A percentile compares a stretch with the other conserved stretches of the same genome.
phyloP scores from a whole-genome alignment of 2,329 filamentous ascomycete species.

The Ambrosiella cleistominuta region DNA sequence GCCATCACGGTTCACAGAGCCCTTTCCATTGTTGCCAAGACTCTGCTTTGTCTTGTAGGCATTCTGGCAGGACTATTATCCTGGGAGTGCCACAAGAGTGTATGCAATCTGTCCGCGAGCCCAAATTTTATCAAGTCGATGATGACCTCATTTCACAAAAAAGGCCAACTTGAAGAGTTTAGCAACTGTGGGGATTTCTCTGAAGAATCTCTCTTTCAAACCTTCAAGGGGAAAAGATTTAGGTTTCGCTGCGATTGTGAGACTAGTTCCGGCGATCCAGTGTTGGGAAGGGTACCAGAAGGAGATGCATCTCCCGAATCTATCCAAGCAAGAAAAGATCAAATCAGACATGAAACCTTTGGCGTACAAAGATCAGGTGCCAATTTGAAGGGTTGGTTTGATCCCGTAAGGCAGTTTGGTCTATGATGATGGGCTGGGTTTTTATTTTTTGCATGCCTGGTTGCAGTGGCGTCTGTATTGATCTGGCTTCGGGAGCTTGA shows the following conservation, averaged over 20 bases:
- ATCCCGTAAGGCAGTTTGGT: constrained; percentile 16
- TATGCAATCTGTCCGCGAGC: constrained; percentile 14
- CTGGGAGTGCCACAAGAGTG: constrained; percentile 11
- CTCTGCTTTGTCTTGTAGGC: constrained; percentile 15
- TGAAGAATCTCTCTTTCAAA: neutral
- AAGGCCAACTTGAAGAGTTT: constrained; percentile 7
- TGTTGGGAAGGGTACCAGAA: neutral
- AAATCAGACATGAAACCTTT: neutral
- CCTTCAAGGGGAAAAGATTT: constrained; percentile 12
- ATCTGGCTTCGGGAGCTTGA: neutral
- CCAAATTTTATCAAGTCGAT: constrained; percentile 17
- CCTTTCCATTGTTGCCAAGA: constrained; percentile 18
- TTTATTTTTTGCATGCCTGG: neutral
- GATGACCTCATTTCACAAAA: constrained; percentile 15
- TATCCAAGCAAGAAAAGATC: neutral
- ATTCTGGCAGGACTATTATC: constrained; percentile 14
- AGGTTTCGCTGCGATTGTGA: constrained; percentile 12
- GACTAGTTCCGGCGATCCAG: neutral
- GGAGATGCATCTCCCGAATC: neutral
- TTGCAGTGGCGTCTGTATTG: neutral
- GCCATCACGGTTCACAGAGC: constrained; percentile 21
- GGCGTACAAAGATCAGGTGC: neutral
- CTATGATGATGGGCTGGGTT: constrained; percentile 10
- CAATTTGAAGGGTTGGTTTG: neutral
- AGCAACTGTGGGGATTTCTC: constrained; percentile 1